A percentile compares a stretch with the other conserved stretches of the same genome.
These are phyloP conservation scores for Cucumis sativus DNA, from an alignment of 306 rosid genomes.

Conservation along the genomic window Cucumber_9930_V3 NC_026656.2:14576001-14576500, in stretches of 20 bases:
- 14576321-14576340: constrained; percentile 17
- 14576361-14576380: constrained; percentile 8
- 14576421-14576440: too few relatives aligned
- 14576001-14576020: neutral
- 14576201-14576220: constrained; percentile 11
- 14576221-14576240: constrained; percentile 13
- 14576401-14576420: too few relatives aligned
- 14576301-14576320: constrained; percentile 14
- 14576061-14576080: too few relatives aligned
- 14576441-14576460: too few relatives aligned
- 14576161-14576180: neutral
- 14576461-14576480: too few relatives aligned
- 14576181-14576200: constrained; percentile 6
- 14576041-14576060: neutral
- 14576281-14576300: constrained; percentile 15
- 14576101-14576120: neutral
- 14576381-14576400: constrained; percentile 14
- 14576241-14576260: constrained; percentile 8
- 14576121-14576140: too few relatives aligned
- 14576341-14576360: constrained; percentile 13
- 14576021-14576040: neutral
- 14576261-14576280: constrained; percentile 12
- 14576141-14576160: neutral
- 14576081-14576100: neutral
- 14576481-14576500: neutral